phyloP scores from a whole-genome alignment of 345 rosid species.

The Theobroma cacao region DNA sequence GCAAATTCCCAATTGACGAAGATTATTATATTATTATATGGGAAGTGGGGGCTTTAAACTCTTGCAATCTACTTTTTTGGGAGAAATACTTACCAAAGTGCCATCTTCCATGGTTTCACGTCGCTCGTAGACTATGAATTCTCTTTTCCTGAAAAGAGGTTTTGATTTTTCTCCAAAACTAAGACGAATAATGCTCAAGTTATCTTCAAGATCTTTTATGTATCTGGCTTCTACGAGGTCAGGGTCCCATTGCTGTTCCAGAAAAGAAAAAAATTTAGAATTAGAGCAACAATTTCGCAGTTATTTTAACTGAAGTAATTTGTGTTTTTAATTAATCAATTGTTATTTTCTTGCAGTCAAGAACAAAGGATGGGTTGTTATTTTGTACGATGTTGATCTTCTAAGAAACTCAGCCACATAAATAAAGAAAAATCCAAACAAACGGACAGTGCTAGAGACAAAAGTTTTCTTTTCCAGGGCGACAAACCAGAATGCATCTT shows the following conservation, averaged over 20 bases:
- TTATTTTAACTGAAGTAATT: too few relatives aligned
- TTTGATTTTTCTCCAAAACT: slow-evolving; percentile 71
- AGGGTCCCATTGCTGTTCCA: slow-evolving; percentile 80
- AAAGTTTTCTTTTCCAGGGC: slow-evolving; percentile 15
- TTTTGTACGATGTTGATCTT: not conserved
- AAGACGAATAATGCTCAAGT: slow-evolving; percentile 63
- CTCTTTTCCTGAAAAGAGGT: slow-evolving; percentile 71
- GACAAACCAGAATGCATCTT: not conserved
- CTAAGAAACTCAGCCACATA: not conserved
- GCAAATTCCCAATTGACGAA: not conserved
- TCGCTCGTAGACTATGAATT: slow-evolving; percentile 75
- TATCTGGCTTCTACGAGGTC: slow-evolving; percentile 71
- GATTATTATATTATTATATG: too few relatives aligned
- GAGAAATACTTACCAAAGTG: slow-evolving; percentile 50
- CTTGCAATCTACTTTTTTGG: too few relatives aligned
- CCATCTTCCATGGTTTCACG: slow-evolving; percentile 90
- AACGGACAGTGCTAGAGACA: slow-evolving; percentile 8
- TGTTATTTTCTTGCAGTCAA: too few relatives aligned
- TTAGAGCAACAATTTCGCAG: too few relatives aligned
- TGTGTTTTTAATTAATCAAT: too few relatives aligned
- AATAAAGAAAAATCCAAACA: not conserved
- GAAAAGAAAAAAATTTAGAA: not conserved
- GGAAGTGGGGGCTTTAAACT: too few relatives aligned
- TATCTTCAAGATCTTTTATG: slow-evolving; percentile 66
- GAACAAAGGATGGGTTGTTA: too few relatives aligned